A percentile compares a stretch with the other conserved stretches of the same genome.
These are phyloP conservation scores for Ophiostoma sp. DNA, from an alignment of 2,329 filamentous ascomycete genomes.

Conservation along the genomic window DNA sequence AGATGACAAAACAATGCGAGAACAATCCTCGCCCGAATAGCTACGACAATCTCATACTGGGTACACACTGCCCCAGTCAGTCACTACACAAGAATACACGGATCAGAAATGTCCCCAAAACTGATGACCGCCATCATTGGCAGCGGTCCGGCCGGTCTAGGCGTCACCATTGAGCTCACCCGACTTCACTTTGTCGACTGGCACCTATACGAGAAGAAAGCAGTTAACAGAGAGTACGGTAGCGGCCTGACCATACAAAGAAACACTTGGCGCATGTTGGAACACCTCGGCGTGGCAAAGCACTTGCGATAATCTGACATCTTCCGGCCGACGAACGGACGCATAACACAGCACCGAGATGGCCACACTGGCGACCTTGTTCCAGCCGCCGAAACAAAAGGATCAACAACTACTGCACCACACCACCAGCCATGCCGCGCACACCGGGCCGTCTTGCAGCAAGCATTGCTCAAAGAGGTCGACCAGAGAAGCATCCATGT, in stretches of 20 bases:
- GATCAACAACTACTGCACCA: conserved; percentile 26
- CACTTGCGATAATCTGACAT: conserved; percentile 35
- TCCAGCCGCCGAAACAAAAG: conserved; percentile 28
- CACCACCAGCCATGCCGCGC: conserved; percentile 35
- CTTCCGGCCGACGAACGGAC: conserved; percentile 33
- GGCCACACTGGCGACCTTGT: conserved; percentile 37
- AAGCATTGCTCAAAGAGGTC: conserved; percentile 48
- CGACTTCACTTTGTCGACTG: conserved; percentile 37
- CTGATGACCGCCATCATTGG: conserved; percentile 25
- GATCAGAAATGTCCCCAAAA: neutral
- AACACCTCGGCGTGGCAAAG: conserved; percentile 36
- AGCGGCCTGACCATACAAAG: conserved; percentile 40
- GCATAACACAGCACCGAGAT: conserved; percentile 33
- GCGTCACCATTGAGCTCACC: conserved; percentile 34
- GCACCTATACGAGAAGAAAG: conserved; percentile 41
- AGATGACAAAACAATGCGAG: no score
- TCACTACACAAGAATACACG: neutral
- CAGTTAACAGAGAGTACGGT: conserved; percentile 40
- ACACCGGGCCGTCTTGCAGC: conserved; percentile 46
- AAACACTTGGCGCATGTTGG: conserved; percentile 40
- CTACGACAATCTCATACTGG: no score
- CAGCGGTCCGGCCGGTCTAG: conserved; percentile 32
- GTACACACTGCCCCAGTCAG: neutral
- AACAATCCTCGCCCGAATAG: no score
- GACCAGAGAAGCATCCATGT: conserved; percentile 46